These are phyloP conservation scores for Aspergillus fumigatiaffinis DNA, from an alignment of 2,329 filamentous ascomycete genomes.

Conservation along the genomic window DNA sequence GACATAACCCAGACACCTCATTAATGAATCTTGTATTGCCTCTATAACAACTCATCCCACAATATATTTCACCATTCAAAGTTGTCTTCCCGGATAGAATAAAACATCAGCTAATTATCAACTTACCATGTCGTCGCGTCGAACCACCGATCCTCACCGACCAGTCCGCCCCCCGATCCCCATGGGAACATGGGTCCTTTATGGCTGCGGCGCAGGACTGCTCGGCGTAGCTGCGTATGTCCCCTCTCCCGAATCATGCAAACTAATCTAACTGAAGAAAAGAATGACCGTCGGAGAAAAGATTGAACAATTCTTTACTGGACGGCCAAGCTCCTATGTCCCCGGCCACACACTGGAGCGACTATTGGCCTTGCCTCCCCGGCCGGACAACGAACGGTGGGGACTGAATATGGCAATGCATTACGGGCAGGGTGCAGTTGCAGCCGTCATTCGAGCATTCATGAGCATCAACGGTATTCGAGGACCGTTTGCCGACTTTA, in stretches of 20 bases:
- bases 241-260: background rate
- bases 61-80: too few species aligned
- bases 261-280: background rate
- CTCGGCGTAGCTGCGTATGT: constrained; percentile 3
- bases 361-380: background rate
- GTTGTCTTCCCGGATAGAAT: too few species aligned
- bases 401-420: constrained; percentile 3
- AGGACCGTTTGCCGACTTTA: constrained; percentile 4
- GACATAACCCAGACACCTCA: too few species aligned
- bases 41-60: too few species aligned
- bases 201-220: constrained; percentile 2
- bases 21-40: too few species aligned
- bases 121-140: constrained; percentile 9
- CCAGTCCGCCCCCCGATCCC: background rate
- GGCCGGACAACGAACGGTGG: background rate
- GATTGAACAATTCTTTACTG: constrained; percentile 5
- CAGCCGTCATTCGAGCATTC: constrained; percentile 1
- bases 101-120: background rate
- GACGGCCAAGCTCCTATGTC: constrained; percentile 4
- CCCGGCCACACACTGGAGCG: constrained; percentile 2
- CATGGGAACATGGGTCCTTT: background rate
- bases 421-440: constrained; percentile 3
- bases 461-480: constrained; percentile 2
- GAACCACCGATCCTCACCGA: background rate
- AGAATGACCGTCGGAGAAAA: constrained; percentile 3